Percentiles rank a stretch among this genome's conserved stretches.
These are phyloP conservation scores for Globisporangium cylindrosporum DNA, from an alignment of 352 stramenopile species.

Conservation along the genomic window DNA sequence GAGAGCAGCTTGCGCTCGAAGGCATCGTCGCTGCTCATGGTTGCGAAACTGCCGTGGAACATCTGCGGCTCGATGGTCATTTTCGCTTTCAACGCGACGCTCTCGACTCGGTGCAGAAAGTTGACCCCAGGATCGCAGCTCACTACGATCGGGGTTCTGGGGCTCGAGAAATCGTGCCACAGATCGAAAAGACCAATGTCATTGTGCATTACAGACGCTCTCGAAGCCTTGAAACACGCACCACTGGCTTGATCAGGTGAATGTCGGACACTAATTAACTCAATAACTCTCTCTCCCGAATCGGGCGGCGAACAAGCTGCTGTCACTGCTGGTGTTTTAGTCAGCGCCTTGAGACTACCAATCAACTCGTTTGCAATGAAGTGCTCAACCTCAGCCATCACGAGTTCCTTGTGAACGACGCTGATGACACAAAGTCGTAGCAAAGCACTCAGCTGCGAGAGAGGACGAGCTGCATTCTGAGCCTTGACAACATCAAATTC, in stretches of 20 bases:
- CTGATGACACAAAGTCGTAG: constrained; percentile 26
- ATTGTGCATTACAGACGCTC: background rate
- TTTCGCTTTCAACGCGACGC: constrained; percentile 28
- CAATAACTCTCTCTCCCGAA: background rate
- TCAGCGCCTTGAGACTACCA: background rate
- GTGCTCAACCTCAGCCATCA: constrained; percentile 31
- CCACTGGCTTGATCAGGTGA: background rate
- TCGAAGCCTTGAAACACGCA: background rate
- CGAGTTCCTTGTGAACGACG: constrained; percentile 22
- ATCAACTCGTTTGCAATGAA: constrained; percentile 11
- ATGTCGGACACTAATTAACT: background rate
- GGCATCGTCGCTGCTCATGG: background rate
- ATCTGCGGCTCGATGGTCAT: constrained; percentile 29
- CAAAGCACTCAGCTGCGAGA: constrained; percentile 10
- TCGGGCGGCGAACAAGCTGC: background rate
- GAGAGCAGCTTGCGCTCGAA: constrained; percentile 36
- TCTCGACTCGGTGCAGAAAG: constrained; percentile 32
- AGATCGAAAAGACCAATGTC: constrained; percentile 16
- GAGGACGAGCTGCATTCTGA: background rate
- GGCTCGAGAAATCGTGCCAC: constrained; percentile 39
- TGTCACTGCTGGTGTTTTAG: background rate
- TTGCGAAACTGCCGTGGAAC: constrained; percentile 12
- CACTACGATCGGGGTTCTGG: constrained; percentile 31
- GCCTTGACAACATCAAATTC: constrained; percentile 6
- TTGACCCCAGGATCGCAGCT: constrained; percentile 26